phyloP scores from a whole-genome alignment of 176 grass and related monocot species.

The Elymus sibiricus region DNA sequence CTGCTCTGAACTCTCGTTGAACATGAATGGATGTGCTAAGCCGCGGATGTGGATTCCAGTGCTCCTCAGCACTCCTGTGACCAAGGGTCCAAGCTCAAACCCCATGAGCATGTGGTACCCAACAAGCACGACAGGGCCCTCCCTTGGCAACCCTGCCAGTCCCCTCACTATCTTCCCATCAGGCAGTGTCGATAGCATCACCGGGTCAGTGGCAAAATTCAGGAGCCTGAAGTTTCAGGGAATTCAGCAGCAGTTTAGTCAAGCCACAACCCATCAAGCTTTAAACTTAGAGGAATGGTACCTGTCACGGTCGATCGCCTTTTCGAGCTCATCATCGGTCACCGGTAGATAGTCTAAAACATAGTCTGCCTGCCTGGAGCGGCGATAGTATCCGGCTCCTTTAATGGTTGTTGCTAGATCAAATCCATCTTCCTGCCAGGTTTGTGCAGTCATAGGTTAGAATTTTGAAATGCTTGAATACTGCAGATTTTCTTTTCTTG shows the following conservation, averaged over 20 bases:
- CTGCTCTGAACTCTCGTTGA: constrained; percentile 45
- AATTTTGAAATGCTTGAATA: constrained; percentile 7
- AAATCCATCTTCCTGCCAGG: constrained; percentile 65
- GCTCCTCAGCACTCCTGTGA: constrained; percentile 48
- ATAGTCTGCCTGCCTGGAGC: constrained; percentile 54
- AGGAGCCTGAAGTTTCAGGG: constrained; percentile 43
- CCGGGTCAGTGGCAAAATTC: constrained; percentile 40
- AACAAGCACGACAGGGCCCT: constrained; percentile 67
- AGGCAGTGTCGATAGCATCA: constrained; percentile 73
- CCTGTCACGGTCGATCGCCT: constrained; percentile 38
- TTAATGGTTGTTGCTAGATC: constrained; percentile 67
- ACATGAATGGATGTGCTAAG: constrained; percentile 84
- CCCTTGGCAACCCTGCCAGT: constrained; percentile 53
- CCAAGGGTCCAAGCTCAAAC: constrained; percentile 65
- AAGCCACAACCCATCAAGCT: neutral
- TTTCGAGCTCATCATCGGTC: constrained; percentile 59
- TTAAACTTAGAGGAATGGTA: neutral
- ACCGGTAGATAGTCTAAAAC: constrained; percentile 62
- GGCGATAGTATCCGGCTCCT: constrained; percentile 78
- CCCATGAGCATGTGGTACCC: constrained; percentile 96
- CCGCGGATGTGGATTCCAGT: constrained; percentile 70
- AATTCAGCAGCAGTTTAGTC: neutral
- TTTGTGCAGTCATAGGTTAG: neutral
- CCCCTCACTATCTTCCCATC: constrained; percentile 68
- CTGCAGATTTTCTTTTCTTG: too few species aligned